Conservation (phyloP, 352 stramenopile genomes). For the Phytophthora cajani region DNA sequence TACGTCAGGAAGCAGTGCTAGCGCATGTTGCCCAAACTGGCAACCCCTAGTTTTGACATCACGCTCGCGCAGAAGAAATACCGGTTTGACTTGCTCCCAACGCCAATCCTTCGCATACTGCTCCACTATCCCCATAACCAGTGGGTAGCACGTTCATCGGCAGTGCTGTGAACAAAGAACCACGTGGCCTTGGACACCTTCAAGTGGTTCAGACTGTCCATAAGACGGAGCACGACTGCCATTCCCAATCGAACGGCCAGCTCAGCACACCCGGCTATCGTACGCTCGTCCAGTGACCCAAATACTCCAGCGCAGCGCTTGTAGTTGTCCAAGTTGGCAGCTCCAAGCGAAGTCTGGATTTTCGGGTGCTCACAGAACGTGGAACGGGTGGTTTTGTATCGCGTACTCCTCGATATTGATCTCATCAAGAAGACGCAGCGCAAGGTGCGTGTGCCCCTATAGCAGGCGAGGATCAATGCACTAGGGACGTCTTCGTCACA, state of each 20-base stretch:
- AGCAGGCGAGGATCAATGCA: neutral
- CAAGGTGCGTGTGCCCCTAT: constrained; percentile 2
- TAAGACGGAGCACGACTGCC: neutral
- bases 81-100: constrained; percentile 5
- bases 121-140: neutral
- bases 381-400: constrained; percentile 29
- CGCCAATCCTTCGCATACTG: constrained; percentile 8
- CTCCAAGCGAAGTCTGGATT: neutral
- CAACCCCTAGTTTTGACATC: neutral
- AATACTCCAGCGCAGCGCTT: neutral
- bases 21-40: neutral
- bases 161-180: neutral
- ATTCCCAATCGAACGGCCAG: neutral
- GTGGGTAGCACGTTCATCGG: neutral
- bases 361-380: constrained; percentile 10
- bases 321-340: constrained; percentile 4
- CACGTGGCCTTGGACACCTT: neutral
- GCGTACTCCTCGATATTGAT: constrained; percentile 4
- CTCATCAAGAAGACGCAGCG: constrained; percentile 17
- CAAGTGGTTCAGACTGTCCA: neutral
- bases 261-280: neutral
- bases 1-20: constrained; percentile 7
- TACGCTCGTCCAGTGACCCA: neutral
- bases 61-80: constrained; percentile 8
- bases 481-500: neutral